Evolutionary conservation across 2,329 filamentous ascomycete genomes (phyloP).

Genomic region (Calonectria pseudoreteaudii): DNA sequence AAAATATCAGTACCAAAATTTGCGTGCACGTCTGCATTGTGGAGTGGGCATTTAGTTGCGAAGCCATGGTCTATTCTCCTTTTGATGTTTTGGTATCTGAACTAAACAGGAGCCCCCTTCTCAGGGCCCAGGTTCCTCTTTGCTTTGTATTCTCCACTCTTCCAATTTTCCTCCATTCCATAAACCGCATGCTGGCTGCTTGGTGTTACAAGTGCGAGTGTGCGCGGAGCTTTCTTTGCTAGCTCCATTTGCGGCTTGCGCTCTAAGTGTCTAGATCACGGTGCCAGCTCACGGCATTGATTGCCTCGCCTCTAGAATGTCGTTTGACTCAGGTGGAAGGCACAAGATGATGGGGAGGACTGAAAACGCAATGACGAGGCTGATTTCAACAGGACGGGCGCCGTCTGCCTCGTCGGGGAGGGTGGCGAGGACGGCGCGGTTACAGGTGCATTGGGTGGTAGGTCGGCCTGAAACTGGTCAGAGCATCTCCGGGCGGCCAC

Average conservation of each 20-base stretch:
- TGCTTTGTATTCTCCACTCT: neutral
- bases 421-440: neutral
- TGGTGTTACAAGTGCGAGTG: neutral
- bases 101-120: neutral
- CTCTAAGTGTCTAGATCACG: neutral
- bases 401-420: neutral
- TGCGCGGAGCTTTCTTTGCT: neutral
- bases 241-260: neutral
- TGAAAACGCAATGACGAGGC: conserved; percentile 1
- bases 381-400: neutral
- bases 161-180: neutral
- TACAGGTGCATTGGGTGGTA: neutral
- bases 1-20: neutral
- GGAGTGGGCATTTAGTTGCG: neutral
- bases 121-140: neutral
- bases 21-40: neutral
- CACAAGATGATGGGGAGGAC: conserved; percentile 33
- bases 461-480: neutral
- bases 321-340: conserved; percentile 38
- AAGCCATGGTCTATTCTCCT: neutral
- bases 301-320: conserved; percentile 30
- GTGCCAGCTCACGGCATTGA: neutral
- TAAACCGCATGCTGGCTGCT: neutral
- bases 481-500: neutral
- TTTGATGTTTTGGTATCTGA: neutral